These are phyloP conservation scores for Neurospora sp. DNA, from an alignment of 495 filamentous ascomycete species.

Conservation along the genomic window DNA sequence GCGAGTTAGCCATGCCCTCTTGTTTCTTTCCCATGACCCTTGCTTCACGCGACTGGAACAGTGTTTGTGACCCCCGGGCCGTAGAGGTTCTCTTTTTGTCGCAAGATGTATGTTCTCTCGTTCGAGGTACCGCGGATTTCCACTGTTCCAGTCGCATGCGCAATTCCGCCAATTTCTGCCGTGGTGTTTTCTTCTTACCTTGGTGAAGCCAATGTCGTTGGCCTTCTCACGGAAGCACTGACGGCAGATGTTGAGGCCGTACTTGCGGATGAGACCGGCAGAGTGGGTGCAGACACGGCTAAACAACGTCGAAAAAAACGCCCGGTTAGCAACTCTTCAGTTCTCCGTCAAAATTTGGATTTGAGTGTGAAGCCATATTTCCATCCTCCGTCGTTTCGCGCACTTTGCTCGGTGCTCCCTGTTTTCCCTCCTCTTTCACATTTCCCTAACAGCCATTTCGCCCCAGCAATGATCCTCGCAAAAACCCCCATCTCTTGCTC, in stretches of 20 bases:
- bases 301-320: constrained; percentile 7
- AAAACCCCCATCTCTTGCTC: background rate
- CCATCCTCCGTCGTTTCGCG: background rate
- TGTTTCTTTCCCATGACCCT: background rate
- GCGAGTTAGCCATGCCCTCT: constrained; percentile 3
- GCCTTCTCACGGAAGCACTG: constrained; percentile 99
- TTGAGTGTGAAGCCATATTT: background rate
- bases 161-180: background rate
- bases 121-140: background rate
- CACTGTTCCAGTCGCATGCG: background rate
- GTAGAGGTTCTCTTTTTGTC: background rate
- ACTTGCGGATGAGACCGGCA: constrained; percentile 96
- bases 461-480: background rate
- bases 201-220: constrained; percentile 91
- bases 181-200: constrained; percentile 48
- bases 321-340: constrained; percentile 12
- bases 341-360: constrained; percentile 8
- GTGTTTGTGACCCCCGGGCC: background rate
- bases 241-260: constrained; percentile 98
- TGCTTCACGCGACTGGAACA: background rate
- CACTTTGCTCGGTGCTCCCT: background rate
- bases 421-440: background rate
- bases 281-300: constrained; percentile 94
- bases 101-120: background rate
- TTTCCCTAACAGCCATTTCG: background rate